Conservation (phyloP, 495 filamentous ascomycete species). For the Penicillium angulare region DNA sequence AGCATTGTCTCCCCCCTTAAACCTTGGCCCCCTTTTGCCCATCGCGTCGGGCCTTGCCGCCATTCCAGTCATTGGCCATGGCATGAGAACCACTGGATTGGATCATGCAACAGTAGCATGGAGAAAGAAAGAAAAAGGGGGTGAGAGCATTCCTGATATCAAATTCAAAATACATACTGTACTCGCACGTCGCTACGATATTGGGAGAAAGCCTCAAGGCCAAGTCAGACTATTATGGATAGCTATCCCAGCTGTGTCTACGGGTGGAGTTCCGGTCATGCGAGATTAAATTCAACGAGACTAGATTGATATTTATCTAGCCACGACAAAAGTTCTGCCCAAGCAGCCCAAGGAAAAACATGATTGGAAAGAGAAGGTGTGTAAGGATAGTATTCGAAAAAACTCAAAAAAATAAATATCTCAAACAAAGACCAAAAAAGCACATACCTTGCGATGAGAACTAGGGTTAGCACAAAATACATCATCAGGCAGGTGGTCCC, state of each 20-base stretch:
- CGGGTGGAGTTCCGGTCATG: no score
- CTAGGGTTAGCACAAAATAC: no score
- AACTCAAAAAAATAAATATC: no score
- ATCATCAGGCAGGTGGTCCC: constrained; percentile 3
- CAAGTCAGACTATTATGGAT: neutral
- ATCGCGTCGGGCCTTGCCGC: constrained; percentile 5
- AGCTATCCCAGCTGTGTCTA: no score
- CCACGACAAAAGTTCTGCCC: no score
- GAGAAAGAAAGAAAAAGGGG: neutral
- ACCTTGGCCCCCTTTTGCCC: neutral
- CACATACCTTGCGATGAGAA: neutral
- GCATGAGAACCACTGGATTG: neutral
- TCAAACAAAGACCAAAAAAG: no score
- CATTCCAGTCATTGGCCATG: neutral
- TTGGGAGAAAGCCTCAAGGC: neutral
- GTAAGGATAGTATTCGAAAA: no score
- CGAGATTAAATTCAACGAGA: neutral
- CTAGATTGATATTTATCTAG: no score
- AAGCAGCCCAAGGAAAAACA: no score
- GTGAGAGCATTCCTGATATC: neutral
- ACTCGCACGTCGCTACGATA: constrained; percentile 4
- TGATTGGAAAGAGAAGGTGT: no score
- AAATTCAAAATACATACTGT: neutral
- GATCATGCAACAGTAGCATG: neutral
- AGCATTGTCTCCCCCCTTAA: neutral